phyloP scores from a whole-genome alignment of 2,329 filamentous ascomycete genomes.

The Scedosporium aurantiacum region DNA sequence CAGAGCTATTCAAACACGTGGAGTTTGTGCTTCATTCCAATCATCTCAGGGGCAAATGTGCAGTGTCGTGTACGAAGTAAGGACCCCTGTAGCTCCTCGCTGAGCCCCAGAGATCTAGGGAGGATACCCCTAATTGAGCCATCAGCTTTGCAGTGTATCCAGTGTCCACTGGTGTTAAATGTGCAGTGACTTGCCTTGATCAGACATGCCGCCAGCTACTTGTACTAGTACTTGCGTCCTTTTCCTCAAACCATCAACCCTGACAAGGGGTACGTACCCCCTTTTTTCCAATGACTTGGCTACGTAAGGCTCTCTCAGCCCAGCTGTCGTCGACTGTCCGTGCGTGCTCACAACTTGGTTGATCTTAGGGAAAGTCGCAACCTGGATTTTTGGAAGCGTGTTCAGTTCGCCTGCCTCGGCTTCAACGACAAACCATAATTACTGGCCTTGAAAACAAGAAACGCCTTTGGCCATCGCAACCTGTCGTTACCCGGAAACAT shows the following conservation, averaged over 20 bases:
- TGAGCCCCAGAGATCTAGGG: too few relatives aligned
- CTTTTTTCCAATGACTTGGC: not conserved
- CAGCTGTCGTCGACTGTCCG: slow-evolving; percentile 1
- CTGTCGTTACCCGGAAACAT: not conserved
- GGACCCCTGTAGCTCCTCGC: too few relatives aligned
- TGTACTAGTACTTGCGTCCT: too few relatives aligned
- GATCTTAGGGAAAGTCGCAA: not conserved
- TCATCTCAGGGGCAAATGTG: too few relatives aligned
- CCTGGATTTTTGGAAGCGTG: slow-evolving; percentile 6
- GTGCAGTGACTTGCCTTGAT: too few relatives aligned
- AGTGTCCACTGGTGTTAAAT: too few relatives aligned
- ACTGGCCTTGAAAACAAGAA: not conserved
- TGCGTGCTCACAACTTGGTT: not conserved
- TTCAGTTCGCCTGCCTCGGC: slow-evolving; percentile 5
- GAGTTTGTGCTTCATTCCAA: too few relatives aligned
- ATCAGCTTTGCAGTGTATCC: too few relatives aligned
- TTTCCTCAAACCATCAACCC: not conserved
- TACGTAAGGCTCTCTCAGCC: not conserved
- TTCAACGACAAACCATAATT: not conserved
- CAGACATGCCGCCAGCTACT: too few relatives aligned
- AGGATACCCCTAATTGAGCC: too few relatives aligned
- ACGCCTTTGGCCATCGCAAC: not conserved
- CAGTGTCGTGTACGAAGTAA: too few relatives aligned
- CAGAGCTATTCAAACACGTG: too few relatives aligned
- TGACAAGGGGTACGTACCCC: not conserved